Conservation (phyloP, 2,329 filamentous ascomycete genomes). For the Monosporascus ibericus region DNA sequence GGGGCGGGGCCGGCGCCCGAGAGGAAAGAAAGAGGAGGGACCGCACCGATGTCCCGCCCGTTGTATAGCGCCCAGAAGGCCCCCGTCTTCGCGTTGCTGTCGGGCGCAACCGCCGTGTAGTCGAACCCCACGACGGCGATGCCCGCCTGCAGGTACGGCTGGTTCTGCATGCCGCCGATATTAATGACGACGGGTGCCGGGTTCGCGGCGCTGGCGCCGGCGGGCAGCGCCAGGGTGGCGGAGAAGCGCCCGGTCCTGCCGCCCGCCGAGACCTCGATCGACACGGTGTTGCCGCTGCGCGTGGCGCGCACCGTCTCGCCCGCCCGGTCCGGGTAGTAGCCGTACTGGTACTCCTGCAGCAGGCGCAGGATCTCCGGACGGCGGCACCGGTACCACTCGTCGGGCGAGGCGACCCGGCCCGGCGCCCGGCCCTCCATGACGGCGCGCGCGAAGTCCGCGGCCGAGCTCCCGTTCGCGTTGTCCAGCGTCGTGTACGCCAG, state of each 20-base stretch:
- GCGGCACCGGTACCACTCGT: slow-evolving; percentile 43
- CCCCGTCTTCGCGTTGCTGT: slow-evolving; percentile 43
- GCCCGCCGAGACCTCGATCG: slow-evolving; percentile 34
- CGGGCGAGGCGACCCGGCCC: slow-evolving; percentile 35
- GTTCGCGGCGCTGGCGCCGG: slow-evolving; percentile 23
- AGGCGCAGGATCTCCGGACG: slow-evolving; percentile 44
- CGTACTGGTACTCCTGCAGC: slow-evolving; percentile 45
- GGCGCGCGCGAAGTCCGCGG: slow-evolving; percentile 23
- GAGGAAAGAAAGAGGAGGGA: not conserved
- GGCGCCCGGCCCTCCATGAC: slow-evolving; percentile 33
- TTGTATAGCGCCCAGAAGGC: slow-evolving; percentile 44
- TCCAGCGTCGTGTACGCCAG: slow-evolving; percentile 30
- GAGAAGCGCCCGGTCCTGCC: slow-evolving; percentile 38
- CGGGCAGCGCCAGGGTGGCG: slow-evolving; percentile 35
- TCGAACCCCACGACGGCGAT: slow-evolving; percentile 45
- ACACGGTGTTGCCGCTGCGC: slow-evolving; percentile 37
- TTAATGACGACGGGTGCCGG: slow-evolving; percentile 42
- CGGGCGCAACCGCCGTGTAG: slow-evolving; percentile 40
- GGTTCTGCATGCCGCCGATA: slow-evolving; percentile 43
- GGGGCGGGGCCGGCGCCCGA: no score
- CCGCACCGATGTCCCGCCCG: slow-evolving; percentile 40
- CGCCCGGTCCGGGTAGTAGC: slow-evolving; percentile 43
- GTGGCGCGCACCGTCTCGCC: slow-evolving; percentile 41
- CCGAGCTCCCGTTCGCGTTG: slow-evolving; percentile 24
- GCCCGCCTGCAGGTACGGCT: slow-evolving; percentile 38